These are phyloP conservation scores for Lactifluus pinguis DNA, from an alignment of 768 basidiomycete species.

Conservation along the genomic window DNA sequence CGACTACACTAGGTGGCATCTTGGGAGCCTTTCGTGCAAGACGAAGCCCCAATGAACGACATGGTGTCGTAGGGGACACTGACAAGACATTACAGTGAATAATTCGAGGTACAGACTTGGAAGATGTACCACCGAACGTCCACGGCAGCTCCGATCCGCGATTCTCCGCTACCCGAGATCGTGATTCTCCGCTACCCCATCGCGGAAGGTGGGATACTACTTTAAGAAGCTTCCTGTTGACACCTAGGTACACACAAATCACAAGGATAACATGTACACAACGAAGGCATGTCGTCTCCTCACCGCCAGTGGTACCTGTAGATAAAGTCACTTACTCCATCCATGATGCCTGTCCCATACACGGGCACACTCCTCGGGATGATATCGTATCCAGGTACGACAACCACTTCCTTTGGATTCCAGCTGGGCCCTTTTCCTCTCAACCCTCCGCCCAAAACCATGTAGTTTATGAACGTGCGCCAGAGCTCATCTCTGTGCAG, in stretches of 20 bases:
- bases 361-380: not conserved
- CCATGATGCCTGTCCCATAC: constrained; percentile 1
- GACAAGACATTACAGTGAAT: not conserved
- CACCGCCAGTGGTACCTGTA: not conserved
- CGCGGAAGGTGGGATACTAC: no score
- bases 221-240: no score
- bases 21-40: not conserved
- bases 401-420: constrained; percentile 23
- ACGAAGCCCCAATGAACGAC: no score
- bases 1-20: not conserved
- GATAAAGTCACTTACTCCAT: not conserved
- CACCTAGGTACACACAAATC: no score
- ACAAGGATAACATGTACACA: no score
- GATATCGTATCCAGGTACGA: not conserved
- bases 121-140: not conserved
- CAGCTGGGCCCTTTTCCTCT: constrained; percentile 33
- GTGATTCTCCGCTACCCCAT: no score
- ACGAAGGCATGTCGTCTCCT: not conserved
- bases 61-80: not conserved
- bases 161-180: no score
- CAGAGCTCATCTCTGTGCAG: constrained; percentile 52
- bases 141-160: no score
- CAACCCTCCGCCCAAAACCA: constrained; percentile 44
- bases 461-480: constrained; percentile 51
- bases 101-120: not conserved